These are phyloP conservation scores for Kuraishia floccosa DNA, from an alignment of 805 yeast species.

Conservation along the genomic window DNA sequence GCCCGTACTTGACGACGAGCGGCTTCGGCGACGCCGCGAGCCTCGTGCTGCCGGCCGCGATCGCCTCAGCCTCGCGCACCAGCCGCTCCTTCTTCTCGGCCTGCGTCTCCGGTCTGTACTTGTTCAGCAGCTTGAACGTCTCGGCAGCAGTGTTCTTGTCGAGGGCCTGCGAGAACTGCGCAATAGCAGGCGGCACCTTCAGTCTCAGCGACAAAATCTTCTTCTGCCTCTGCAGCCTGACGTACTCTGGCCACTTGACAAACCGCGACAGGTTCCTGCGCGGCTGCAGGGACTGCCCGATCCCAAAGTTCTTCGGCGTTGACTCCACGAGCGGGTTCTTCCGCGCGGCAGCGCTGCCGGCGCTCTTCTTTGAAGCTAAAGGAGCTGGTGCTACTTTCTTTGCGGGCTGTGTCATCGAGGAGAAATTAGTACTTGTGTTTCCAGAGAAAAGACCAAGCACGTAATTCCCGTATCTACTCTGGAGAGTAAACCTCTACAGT, in stretches of 20 bases:
- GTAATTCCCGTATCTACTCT: no score
- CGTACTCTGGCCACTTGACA: constrained; percentile 99
- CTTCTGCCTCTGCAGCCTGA: constrained; percentile 98
- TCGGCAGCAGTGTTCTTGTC: constrained; percentile 99
- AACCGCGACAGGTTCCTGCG: constrained; percentile 93
- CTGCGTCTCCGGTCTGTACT: constrained; percentile 97
- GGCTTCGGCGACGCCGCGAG: constrained; percentile 97
- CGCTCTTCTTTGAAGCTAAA: constrained; percentile 64
- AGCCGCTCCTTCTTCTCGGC: constrained; percentile 99
- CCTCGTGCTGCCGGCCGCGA: constrained; percentile 95
- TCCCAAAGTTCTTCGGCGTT: constrained; percentile 88
- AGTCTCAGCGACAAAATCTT: constrained; percentile 91
- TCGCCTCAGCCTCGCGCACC: constrained; percentile 97
- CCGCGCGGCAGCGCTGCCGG: constrained; percentile 29
- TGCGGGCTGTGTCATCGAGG: constrained; percentile 26
- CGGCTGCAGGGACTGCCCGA: constrained; percentile 93
- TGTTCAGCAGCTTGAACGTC: constrained; percentile 94
- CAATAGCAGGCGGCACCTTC: constrained; percentile 97
- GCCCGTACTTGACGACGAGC: constrained; percentile 93
- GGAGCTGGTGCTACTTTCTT: constrained; percentile 99
- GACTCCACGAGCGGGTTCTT: constrained; percentile 85
- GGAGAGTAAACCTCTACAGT: constrained; percentile 5
- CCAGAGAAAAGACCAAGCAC: not conserved
- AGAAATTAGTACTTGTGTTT: constrained; percentile 6
- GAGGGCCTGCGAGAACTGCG: constrained; percentile 91